Evolutionary conservation across 306 rosid genomes (phyloP), one percentile per base, ranked within the genome.

Genomic region (Oxytropis ochrocephala): DNA sequence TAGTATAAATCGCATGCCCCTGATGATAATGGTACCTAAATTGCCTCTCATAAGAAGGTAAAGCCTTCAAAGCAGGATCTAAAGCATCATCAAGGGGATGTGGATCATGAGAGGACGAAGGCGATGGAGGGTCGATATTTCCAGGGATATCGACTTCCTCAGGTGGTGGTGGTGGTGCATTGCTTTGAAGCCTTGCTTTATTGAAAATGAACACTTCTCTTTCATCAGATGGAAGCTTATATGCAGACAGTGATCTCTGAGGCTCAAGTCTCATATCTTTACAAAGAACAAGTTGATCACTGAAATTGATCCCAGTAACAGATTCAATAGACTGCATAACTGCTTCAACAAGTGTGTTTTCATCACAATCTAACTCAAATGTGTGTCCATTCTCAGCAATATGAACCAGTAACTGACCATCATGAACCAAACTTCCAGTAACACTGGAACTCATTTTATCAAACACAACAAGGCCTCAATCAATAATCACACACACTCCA

Each of bases 61-160:
- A 81, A 27, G 97, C 97, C 81, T 91, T 95, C 85, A 95, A 69
- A 73, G 99, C 99, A 75, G 97, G 99, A 74, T 95, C 99, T 0
- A 80, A 79, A 64, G 91, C 99, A 79, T 91, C 92, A 58, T 95
- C 99, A 77, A 95, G 79, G 44, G 96, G 90, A 56, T 95, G 99
- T 5, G 85, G 82, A 75, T 81, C 87, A 32, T 83, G 89, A 5
- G 89, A 79, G 43, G 97, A 81, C 0, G 89, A 76, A 0, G 96
- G 91, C 2, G 83, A 79, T 13, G 73, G 89, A 18, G 91, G 91
- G 19, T 87, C 96, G 3, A 77, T 76, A 77, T 60, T 55, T 46
- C 80, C 86, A 5, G 46, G 64, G 17, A 82, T 63, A 68, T 84
- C 89, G 42, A 89, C 74, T 36, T 84, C 86, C 82, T 91, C 99